Conservation (phyloP, 2,329 filamentous ascomycete genomes). For the Pseudocercospora cruenta region DNA sequence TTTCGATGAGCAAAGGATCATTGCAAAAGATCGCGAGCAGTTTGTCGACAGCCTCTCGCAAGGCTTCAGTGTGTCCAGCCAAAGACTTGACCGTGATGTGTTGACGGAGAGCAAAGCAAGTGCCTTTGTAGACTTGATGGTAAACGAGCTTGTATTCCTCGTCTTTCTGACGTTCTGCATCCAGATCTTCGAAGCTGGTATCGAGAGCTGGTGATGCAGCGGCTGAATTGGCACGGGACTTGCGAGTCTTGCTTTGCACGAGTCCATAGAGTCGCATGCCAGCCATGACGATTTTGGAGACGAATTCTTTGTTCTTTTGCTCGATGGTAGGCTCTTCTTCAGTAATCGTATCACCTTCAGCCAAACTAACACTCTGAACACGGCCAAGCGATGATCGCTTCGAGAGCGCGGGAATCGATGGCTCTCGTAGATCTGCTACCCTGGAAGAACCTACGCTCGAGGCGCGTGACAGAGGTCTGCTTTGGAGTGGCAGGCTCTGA, state of each 20-base stretch:
- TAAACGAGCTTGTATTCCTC: slow-evolving; percentile 59
- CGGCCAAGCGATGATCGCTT: slow-evolving; percentile 34
- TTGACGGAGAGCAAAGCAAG: slow-evolving; percentile 52
- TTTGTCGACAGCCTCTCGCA: slow-evolving; percentile 53
- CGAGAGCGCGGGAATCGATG: slow-evolving; percentile 24
- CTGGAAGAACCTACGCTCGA: slow-evolving; percentile 36
- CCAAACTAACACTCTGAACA: slow-evolving; percentile 27
- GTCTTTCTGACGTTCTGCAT: slow-evolving; percentile 41
- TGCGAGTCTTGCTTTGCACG: slow-evolving; percentile 46
- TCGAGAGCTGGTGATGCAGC: slow-evolving; percentile 25
- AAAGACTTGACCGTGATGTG: slow-evolving; percentile 44
- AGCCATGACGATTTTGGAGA: slow-evolving; percentile 56
- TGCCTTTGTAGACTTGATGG: slow-evolving; percentile 55
- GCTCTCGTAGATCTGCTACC: slow-evolving; percentile 26
- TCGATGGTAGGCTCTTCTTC: slow-evolving; percentile 25
- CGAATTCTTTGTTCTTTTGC: slow-evolving; percentile 51
- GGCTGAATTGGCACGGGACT: slow-evolving; percentile 29
- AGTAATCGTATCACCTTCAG: slow-evolving; percentile 12
- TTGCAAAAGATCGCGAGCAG: slow-evolving; percentile 51
- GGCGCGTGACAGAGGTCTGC: slow-evolving; percentile 34
- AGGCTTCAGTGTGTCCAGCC: slow-evolving; percentile 44
- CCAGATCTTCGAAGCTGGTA: slow-evolving; percentile 22
- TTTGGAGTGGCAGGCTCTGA: slow-evolving; percentile 29
- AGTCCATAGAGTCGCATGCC: slow-evolving; percentile 58
- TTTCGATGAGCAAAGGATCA: slow-evolving; percentile 42